phyloP scores from a whole-genome alignment of 2,329 filamentous ascomycete species.

The Grosmannia serpens region DNA sequence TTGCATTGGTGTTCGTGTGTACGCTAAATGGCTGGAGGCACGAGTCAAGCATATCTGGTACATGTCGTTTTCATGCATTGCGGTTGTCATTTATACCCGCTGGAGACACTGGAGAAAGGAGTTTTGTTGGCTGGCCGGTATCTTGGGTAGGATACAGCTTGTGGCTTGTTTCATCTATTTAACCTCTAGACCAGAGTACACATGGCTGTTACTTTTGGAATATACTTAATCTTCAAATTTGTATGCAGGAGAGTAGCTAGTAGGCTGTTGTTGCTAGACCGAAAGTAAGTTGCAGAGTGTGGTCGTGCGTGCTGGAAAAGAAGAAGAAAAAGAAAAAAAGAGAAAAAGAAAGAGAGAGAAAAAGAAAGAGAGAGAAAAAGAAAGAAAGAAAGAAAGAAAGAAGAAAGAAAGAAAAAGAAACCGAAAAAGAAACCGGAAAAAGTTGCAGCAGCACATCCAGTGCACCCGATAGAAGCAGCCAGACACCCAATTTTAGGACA shows the following conservation, averaged over 20 bases:
- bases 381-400: no score
- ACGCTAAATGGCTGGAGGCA: neutral
- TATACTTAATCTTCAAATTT: neutral
- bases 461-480: neutral
- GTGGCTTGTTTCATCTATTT: neutral
- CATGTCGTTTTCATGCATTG: neutral
- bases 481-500: neutral
- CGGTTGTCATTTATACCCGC: neutral
- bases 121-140: neutral
- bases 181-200: neutral
- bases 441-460: neutral
- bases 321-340: no score
- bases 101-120: neutral
- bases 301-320: no score
- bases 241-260: neutral
- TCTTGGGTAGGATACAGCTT: constrained; percentile 1
- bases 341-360: no score
- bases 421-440: no score
- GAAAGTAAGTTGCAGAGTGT: no score
- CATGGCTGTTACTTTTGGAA: neutral
- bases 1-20: neutral
- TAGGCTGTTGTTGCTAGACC: neutral
- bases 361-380: no score
- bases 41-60: neutral
- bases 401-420: no score